Base-by-base conservation (phyloP, 2,329 filamentous ascomycete genomes). In the Eutypella sp. region DNA sequence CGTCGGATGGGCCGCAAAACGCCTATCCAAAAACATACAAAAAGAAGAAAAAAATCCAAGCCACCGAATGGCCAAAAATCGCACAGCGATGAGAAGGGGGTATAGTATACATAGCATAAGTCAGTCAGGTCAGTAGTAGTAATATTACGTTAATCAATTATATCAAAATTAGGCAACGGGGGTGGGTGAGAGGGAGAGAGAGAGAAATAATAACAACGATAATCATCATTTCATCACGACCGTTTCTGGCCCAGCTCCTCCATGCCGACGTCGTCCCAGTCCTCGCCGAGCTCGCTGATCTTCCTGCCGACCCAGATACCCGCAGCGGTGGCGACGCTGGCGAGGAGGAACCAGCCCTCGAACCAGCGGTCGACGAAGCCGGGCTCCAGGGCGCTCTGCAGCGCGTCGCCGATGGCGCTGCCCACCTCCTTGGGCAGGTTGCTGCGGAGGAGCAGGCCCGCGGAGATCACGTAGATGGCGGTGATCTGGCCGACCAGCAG, bases 381-480 rank as follows among this genome's bases (percentile, higher is more conserved):
- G 6, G 81, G 80, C 57, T 88, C 84, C 8, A 95, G 72, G 15
- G 88, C 86, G 18, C 86, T 87, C 37, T 87, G 83, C 24, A 95
- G 68, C 1, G 87, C 87, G 53, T 90, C 86, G 3, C 82, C 83
- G 3, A 95, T 87, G 2, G 86, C 86, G 41, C 81, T 82, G 47
- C 88, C 82, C 61, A 92, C 84, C 61, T 91, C 86, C 31, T 73
- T 74, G 0, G 89, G 89, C 53, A 95, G 71, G 62, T 89, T 92
- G 55, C 85, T 87, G 42, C 89, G 70, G 40, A 95, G 71, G 47
- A 95, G 73, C 53, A 95, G 68, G 3, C 87, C 85, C 1, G 86
- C 84, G 48, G 82, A 86, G 58, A 95, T 90, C 44, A 95, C 88
- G 61, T 95, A 95, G 1, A 88, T 90, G 2, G 87, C 89, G 2